A percentile compares a stretch with the other conserved stretches of the same genome.
Conservation (phyloP, 2,329 filamentous ascomycete species). For the Fusarium napiforme region DNA sequence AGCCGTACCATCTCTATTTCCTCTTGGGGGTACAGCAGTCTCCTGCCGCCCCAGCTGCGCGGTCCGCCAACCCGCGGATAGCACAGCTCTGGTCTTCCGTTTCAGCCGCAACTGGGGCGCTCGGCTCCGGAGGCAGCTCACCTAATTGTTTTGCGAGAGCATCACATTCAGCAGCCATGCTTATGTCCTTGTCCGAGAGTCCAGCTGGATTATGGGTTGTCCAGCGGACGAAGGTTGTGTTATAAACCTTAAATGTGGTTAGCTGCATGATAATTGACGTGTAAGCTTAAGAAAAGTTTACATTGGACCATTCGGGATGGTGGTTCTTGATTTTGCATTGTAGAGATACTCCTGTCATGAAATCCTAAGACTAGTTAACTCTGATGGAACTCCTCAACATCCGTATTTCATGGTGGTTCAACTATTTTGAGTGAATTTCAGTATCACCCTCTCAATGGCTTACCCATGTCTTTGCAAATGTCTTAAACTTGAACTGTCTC, state of each 20-base stretch:
- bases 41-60: slow-evolving; percentile 57
- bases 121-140: slow-evolving; percentile 56
- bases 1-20: slow-evolving; percentile 31
- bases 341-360: slow-evolving; percentile 77
- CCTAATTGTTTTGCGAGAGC: slow-evolving; percentile 65
- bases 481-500: slow-evolving; percentile 71
- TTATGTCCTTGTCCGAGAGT: slow-evolving; percentile 71
- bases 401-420: neutral
- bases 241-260: slow-evolving; percentile 67
- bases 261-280: neutral
- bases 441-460: slow-evolving; percentile 38
- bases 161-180: slow-evolving; percentile 72
- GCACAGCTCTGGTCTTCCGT: slow-evolving; percentile 45
- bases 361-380: slow-evolving; percentile 62
- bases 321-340: slow-evolving; percentile 76
- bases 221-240: slow-evolving; percentile 76
- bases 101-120: slow-evolving; percentile 34
- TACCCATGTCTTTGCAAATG: slow-evolving; percentile 73
- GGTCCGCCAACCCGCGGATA: slow-evolving; percentile 58
- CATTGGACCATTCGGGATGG: slow-evolving; percentile 82
- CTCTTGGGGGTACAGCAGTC: slow-evolving; percentile 66
- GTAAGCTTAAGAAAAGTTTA: slow-evolving; percentile 44
- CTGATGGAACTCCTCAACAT: neutral
- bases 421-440: too few relatives aligned
- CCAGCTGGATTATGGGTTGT: slow-evolving; percentile 76